These are phyloP conservation scores for Hansenula lynferdii DNA, from an alignment of 1,139 yeast species.

Conservation along the genomic window DNA sequence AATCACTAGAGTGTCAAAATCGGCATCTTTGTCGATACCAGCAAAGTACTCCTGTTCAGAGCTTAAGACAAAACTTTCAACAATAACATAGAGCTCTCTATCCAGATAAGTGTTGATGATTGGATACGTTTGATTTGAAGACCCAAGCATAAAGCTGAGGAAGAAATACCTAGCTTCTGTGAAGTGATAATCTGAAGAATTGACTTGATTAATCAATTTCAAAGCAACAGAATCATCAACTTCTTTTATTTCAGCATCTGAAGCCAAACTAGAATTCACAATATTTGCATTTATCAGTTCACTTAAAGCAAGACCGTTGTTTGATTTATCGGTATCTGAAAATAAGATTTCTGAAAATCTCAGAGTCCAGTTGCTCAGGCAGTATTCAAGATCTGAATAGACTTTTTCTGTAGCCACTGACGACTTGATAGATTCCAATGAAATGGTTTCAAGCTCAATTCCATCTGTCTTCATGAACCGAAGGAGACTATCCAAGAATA, in stretches of 20 bases:
- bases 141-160: slow-evolving; percentile 35
- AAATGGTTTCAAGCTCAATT: not conserved
- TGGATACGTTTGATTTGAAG: slow-evolving; percentile 18
- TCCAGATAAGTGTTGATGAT: slow-evolving; percentile 24
- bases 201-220: slow-evolving; percentile 2
- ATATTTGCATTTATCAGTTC: slow-evolving; percentile 7
- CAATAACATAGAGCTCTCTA: slow-evolving; percentile 4
- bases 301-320: not conserved
- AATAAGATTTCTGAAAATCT: not conserved
- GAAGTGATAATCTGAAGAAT: slow-evolving; percentile 3
- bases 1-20: slow-evolving; percentile 15
- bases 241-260: slow-evolving; percentile 17
- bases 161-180: slow-evolving; percentile 42
- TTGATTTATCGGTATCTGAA: not conserved
- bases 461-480: not conserved
- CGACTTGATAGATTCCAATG: not conserved
- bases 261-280: slow-evolving; percentile 22
- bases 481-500: not conserved
- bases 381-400: not conserved
- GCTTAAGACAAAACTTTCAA: slow-evolving; percentile 14
- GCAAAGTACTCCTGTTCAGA: slow-evolving; percentile 6
- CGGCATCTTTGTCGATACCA: not conserved
- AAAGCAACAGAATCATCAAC: slow-evolving; percentile 25
- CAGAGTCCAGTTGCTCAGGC: not conserved
- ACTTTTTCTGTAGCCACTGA: not conserved